These are phyloP conservation scores for Leccinum rimulosum DNA, from an alignment of 768 basidiomycete genomes.

Conservation along the genomic window DNA sequence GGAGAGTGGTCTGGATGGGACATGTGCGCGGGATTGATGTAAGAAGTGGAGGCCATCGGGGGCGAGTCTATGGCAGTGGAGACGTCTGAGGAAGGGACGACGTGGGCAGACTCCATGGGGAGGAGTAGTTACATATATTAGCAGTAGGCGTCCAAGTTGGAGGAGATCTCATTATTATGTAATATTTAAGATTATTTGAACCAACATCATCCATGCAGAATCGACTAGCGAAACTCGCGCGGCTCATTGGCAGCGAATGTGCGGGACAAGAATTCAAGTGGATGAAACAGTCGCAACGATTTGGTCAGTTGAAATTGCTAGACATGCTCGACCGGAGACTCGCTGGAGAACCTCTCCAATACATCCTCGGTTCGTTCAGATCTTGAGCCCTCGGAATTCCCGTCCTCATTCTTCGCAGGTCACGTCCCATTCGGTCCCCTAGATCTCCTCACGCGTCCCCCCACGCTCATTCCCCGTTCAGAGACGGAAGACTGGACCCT, in stretches of 20 bases:
- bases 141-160: conserved; percentile 1
- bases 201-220: conserved; percentile 4
- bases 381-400: background rate
- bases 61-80: background rate
- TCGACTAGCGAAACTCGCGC: conserved; percentile 31
- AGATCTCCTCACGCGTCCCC: conserved; percentile 65
- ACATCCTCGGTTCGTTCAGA: conserved; percentile 69
- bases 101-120: conserved; percentile 8
- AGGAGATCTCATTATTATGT: conserved; percentile 21
- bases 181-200: conserved; percentile 11
- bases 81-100: conserved; percentile 2
- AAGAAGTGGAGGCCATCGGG: conserved; percentile 27
- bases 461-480: conserved; percentile 90
- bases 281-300: conserved; percentile 37
- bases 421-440: conserved; percentile 88
- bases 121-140: conserved; percentile 12
- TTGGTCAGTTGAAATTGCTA: conserved; percentile 1
- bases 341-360: conserved; percentile 80
- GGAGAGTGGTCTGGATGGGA: conserved; percentile 29
- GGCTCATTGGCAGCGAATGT: conserved; percentile 32
- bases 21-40: conserved; percentile 45
- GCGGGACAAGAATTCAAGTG: conserved; percentile 48
- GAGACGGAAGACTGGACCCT: conserved; percentile 89
- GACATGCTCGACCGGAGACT: conserved; percentile 59
- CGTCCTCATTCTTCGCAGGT: conserved; percentile 35